Percentiles rank a stretch among this genome's conserved stretches.
Evolutionary conservation across 2,329 filamentous ascomycete genomes (phyloP).

Genomic region (Fusarium luffae): DNA sequence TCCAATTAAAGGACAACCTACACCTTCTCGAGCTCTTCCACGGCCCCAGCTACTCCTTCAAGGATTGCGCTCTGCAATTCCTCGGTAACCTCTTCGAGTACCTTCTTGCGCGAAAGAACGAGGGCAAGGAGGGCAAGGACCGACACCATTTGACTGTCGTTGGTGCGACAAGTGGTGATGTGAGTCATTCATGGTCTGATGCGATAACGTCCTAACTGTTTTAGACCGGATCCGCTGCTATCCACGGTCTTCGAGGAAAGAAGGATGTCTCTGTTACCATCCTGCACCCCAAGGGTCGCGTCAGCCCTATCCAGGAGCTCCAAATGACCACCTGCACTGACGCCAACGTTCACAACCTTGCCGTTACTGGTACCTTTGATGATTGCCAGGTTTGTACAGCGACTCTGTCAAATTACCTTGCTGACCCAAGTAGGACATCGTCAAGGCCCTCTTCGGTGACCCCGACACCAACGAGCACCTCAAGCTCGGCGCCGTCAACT

Average conservation of each 20-base stretch:
- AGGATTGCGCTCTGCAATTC: slow-evolving; percentile 88
- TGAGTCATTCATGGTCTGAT: slow-evolving; percentile 11
- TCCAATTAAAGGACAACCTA: slow-evolving; percentile 70
- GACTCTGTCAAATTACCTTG: too few relatives aligned
- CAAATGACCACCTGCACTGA: slow-evolving; percentile 98
- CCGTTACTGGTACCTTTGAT: slow-evolving; percentile 91
- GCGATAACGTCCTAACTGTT: slow-evolving; percentile 2
- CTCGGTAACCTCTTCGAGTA: slow-evolving; percentile 97
- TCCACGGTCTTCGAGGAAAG: slow-evolving; percentile 94
- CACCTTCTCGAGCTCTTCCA: slow-evolving; percentile 91
- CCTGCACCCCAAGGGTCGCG: slow-evolving; percentile 88
- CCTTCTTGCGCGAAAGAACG: slow-evolving; percentile 81
- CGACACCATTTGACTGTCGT: slow-evolving; percentile 87
- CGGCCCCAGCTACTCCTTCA: slow-evolving; percentile 94
- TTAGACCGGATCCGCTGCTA: slow-evolving; percentile 87
- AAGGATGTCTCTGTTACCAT: slow-evolving; percentile 98
- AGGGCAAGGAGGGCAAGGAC: slow-evolving; percentile 62
- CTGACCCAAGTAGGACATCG: slow-evolving; percentile 61
- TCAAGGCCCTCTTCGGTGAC: slow-evolving; percentile 93
- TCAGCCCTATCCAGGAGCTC: slow-evolving; percentile 91
- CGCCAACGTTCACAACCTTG: slow-evolving; percentile 90
- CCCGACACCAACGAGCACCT: slow-evolving; percentile 82
- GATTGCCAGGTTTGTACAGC: slow-evolving; percentile 78
- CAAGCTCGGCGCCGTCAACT: slow-evolving; percentile 93
- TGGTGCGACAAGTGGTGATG: slow-evolving; percentile 84